These are phyloP conservation scores for Hypoxylon sp. DNA, from an alignment of 2,329 filamentous ascomycete genomes.

Conservation along the genomic window DNA sequence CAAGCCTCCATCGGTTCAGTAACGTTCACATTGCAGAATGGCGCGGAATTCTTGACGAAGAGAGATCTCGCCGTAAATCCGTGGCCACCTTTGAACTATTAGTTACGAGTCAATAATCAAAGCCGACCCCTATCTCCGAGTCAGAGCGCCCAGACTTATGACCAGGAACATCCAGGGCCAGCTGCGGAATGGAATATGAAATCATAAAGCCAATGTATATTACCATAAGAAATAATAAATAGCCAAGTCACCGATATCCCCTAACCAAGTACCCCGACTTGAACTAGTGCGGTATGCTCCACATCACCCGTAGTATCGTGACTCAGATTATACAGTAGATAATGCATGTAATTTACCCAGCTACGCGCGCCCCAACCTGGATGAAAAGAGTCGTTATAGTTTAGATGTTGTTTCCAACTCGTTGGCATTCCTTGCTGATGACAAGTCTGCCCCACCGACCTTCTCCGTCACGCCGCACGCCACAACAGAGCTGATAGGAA, in stretches of 20 bases:
- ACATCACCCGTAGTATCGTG: too few species aligned
- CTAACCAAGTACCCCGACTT: too few species aligned
- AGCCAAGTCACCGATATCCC: too few species aligned
- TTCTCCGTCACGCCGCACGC: slow-evolving; percentile 29
- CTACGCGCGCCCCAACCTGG: too few species aligned
- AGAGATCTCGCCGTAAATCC: not conserved
- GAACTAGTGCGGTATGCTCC: too few species aligned
- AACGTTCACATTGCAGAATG: not conserved
- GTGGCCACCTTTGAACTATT: not conserved
- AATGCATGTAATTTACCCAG: too few species aligned
- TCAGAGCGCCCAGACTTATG: too few species aligned
- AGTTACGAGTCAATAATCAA: not conserved
- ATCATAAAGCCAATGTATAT: too few species aligned
- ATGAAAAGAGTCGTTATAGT: not conserved
- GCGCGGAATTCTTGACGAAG: not conserved
- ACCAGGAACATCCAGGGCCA: too few species aligned
- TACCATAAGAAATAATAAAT: too few species aligned
- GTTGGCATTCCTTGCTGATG: slow-evolving; percentile 23
- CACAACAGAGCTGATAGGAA: slow-evolving; percentile 8
- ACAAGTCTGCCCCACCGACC: slow-evolving; percentile 26
- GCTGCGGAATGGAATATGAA: too few species aligned
- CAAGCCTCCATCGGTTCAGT: not conserved
- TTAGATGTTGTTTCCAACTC: not conserved
- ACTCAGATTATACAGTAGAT: too few species aligned
- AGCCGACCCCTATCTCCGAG: not conserved